Conservation (phyloP, 2,329 filamentous ascomycete species). For the Gyromitra esculenta region DNA sequence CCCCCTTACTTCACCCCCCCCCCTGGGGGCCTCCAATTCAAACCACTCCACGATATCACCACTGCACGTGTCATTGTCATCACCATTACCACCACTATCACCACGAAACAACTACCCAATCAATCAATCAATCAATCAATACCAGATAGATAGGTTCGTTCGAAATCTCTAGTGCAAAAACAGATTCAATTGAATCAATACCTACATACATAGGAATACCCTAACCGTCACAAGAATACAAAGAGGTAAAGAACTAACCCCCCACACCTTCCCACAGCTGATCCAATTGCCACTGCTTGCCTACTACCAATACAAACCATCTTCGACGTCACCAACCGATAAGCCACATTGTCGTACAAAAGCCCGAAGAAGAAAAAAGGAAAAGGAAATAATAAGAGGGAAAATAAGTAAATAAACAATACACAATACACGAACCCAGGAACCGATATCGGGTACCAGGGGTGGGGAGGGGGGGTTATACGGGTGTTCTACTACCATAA, state of each 20-base stretch:
- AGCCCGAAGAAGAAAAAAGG: background rate
- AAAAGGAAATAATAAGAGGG: background rate
- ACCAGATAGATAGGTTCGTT: background rate
- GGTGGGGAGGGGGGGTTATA: background rate
- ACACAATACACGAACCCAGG: background rate
- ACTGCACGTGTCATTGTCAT: background rate
- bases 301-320: background rate
- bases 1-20: background rate
- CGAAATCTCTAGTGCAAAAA: background rate
- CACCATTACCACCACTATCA: background rate
- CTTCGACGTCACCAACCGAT: background rate
- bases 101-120: background rate
- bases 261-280: slow-evolving; percentile 14
- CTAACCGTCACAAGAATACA: background rate
- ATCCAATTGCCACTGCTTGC: background rate
- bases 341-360: background rate
- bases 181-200: background rate
- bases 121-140: background rate
- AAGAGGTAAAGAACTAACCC: slow-evolving; percentile 4
- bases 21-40: background rate
- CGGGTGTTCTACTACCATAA: background rate
- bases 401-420: slow-evolving; percentile 23
- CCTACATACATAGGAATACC: slow-evolving; percentile 3
- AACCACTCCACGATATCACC: slow-evolving; percentile 2
- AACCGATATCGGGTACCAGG: background rate